Evolutionary conservation across 1,284 basidiomycete genomes (phyloP), one percentile per base, ranked within the genome.

Genomic region (Fistulina hepatica): DNA sequence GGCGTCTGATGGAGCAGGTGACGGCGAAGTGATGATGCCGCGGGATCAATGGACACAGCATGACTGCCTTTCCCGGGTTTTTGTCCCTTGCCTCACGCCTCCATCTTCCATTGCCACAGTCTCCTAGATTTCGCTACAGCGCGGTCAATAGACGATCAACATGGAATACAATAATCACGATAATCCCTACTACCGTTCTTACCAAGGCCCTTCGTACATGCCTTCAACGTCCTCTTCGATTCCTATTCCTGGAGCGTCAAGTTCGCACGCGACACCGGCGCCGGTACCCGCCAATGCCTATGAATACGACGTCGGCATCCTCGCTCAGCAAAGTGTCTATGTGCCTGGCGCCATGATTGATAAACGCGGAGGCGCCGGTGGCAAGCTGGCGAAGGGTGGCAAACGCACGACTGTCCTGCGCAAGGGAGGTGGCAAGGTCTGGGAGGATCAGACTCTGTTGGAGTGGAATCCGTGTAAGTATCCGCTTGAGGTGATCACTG

Each of bases 381-480:
- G 83, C 2, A 88, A 85, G 55, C 64, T 84, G 34, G 81, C 82
- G 1, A 90, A 89, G 57, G 89, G 90, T 39, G 89, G 92, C 33
- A 95, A 93, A 61, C 69, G 95, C 33, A 82, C 81, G 35, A 99
- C 95, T 3, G 95, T 99, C 8, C 61, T 99, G 36, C 72, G 95
- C 24, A 95, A 95, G 57, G 94, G 91, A 1, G 92, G 73, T 34
- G 95, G 95, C 15, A 91, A 92, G 60, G 77, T 89, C 11, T 99
- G 94, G 92, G 95, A 99, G 59, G 95, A 99, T 58, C 88, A 90
- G 58, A 95, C 91, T 2, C 64, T 99, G 37, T 61, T 98, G 12
- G 95, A 98, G 47, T 99, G 95, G 95, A 95, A 93, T 62, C 85
- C 95, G 33, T 77, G 92, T 94, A 54, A 56, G 86, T 71, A 5